Evolutionary conservation across 352 stramenopile genomes (phyloP).

Genomic region (Pythium phragmiticola): DNA sequence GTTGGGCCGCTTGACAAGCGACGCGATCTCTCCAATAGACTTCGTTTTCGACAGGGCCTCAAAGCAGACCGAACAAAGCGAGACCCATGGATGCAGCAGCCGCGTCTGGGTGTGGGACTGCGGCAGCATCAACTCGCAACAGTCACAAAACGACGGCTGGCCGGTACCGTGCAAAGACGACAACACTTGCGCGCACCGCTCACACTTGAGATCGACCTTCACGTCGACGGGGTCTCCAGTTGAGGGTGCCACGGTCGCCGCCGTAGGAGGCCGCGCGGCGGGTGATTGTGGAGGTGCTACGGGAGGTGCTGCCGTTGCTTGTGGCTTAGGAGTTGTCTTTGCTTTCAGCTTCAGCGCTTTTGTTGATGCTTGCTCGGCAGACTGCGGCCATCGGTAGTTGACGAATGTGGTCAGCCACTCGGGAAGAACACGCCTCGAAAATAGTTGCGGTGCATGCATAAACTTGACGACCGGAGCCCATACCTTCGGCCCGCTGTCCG

Average conservation of each 20-base stretch:
- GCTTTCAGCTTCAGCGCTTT: background rate
- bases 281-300: too few species aligned
- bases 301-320: background rate
- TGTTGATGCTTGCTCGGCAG: background rate
- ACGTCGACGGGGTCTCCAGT: too few species aligned
- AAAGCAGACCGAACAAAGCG: background rate
- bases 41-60: background rate
- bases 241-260: background rate
- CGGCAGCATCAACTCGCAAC: background rate
- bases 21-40: background rate
- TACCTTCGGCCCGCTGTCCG: background rate
- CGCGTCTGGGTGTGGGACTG: background rate
- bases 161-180: background rate
- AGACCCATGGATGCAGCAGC: background rate
- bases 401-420: background rate
- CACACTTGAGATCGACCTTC: background rate
- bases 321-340: background rate
- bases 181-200: background rate
- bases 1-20: background rate
- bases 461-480: background rate
- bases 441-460: background rate
- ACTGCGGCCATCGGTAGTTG: background rate
- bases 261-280: too few species aligned
- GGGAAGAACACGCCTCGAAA: background rate
- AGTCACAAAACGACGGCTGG: background rate